Conservation (phyloP, 371 early-diverging fungal species). For the Nematocida ausubeli region DNA sequence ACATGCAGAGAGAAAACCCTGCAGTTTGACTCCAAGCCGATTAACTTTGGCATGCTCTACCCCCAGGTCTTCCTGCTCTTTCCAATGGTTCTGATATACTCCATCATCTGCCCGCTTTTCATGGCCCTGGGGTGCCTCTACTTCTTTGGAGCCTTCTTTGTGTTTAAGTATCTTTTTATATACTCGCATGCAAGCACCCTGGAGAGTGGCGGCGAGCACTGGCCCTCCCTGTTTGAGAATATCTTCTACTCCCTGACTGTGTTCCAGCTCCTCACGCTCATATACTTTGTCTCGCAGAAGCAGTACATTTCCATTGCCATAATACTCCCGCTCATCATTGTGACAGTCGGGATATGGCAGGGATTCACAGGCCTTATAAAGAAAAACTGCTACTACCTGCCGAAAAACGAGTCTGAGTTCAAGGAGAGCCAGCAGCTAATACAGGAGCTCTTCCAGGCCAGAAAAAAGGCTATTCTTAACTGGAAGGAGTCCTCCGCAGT, state of each 20-base stretch:
- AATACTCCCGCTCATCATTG: conserved; percentile 57
- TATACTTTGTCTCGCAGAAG: conserved; percentile 49
- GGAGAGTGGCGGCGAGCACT: conserved; percentile 67
- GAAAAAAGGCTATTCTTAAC: conserved; percentile 36
- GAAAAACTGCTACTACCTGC: conserved; percentile 55
- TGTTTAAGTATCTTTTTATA: conserved; percentile 67
- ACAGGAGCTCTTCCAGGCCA: not conserved
- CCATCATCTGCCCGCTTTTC: conserved; percentile 63
- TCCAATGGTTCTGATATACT: conserved; percentile 67
- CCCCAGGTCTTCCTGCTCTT: conserved; percentile 66
- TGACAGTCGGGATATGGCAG: conserved; percentile 52
- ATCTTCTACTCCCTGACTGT: conserved; percentile 63
- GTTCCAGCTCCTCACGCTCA: conserved; percentile 62
- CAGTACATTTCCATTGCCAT: conserved; percentile 36
- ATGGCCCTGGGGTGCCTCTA: conserved; percentile 63
- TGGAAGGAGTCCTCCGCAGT: conserved; percentile 44
- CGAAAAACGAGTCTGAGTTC: conserved; percentile 34
- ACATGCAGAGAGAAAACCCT: conserved; percentile 51
- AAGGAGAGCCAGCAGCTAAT: conserved; percentile 11
- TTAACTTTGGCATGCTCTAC: conserved; percentile 66
- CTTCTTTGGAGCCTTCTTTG: conserved; percentile 63
- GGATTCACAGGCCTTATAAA: conserved; percentile 57
- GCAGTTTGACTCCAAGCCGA: conserved; percentile 55
- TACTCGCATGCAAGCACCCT: conserved; percentile 64
- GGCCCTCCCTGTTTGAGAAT: conserved; percentile 54